A percentile compares a stretch with the other conserved stretches of the same genome.
phyloP scores from a whole-genome alignment of 345 rosid genomes.

The Moricandia moricandioides region DNA sequence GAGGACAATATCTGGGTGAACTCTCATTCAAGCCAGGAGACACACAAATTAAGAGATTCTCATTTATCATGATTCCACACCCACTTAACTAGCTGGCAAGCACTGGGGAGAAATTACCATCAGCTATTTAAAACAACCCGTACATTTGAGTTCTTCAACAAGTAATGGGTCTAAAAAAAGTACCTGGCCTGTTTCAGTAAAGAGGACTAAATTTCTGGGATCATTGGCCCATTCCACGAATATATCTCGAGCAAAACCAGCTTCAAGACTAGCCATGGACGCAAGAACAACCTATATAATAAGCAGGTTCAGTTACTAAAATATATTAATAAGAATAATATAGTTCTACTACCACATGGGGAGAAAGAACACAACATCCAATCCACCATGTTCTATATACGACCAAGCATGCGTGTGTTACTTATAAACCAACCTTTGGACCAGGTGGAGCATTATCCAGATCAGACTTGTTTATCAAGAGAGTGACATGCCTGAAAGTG shows the following conservation, averaged over 20 bases:
- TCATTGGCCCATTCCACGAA: slow-evolving; percentile 96
- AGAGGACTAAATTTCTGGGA: slow-evolving; percentile 76
- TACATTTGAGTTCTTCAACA: neutral
- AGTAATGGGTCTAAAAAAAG: neutral
- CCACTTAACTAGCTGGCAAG: neutral
- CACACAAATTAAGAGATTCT: neutral
- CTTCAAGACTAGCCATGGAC: slow-evolving; percentile 97
- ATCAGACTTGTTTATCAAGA: slow-evolving; percentile 79
- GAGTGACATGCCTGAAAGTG: slow-evolving; percentile 71
- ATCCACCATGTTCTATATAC: slow-evolving; percentile 8
- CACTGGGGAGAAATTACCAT: neutral
- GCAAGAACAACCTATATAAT: slow-evolving; percentile 76
- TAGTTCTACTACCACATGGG: slow-evolving; percentile 7
- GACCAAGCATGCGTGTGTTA: neutral
- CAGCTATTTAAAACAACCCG: neutral
- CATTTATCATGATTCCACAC: neutral
- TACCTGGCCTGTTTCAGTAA: slow-evolving; percentile 99
- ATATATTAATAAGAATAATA: neutral
- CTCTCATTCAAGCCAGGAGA: neutral
- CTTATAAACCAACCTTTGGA: slow-evolving; percentile 69
- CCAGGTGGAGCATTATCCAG: slow-evolving; percentile 85
- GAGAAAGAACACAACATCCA: neutral
- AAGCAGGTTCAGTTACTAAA: slow-evolving; percentile 23
- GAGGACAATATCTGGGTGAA: neutral
- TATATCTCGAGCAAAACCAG: slow-evolving; percentile 95